Evolutionary conservation across 805 yeast species (phyloP).

Genomic region (Wickerhamomyces kurtzmanii): DNA sequence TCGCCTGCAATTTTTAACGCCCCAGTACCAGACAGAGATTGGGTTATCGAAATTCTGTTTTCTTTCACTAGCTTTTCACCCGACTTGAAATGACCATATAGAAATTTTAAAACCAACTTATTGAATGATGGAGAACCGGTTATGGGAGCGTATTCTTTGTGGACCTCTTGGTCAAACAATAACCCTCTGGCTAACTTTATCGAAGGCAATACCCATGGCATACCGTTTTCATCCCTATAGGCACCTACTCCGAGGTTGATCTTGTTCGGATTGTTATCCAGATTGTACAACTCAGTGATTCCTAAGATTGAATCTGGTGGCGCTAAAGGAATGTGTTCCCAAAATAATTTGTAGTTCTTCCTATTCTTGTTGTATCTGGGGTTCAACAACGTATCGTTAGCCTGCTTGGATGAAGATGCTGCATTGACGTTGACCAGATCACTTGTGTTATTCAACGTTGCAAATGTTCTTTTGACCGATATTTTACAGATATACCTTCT

Average conservation of each 20-base stretch:
- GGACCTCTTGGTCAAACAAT: slow-evolving; percentile 37
- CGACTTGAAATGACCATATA: slow-evolving; percentile 56
- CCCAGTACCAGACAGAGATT: slow-evolving; percentile 93
- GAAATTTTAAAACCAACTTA: slow-evolving; percentile 53
- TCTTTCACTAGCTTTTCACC: slow-evolving; percentile 48
- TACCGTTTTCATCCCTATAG: slow-evolving; percentile 82
- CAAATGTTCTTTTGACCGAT: too few species aligned
- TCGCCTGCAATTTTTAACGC: slow-evolving; percentile 81
- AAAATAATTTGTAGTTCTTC: too few species aligned
- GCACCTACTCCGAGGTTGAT: slow-evolving; percentile 51
- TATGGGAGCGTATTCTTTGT: slow-evolving; percentile 85
- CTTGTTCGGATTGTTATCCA: slow-evolving; percentile 50
- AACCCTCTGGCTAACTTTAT: slow-evolving; percentile 56
- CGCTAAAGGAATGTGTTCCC: slow-evolving; percentile 38
- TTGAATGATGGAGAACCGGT: slow-evolving; percentile 68
- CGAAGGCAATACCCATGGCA: slow-evolving; percentile 81
- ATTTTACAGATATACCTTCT: too few species aligned
- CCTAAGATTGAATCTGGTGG: slow-evolving; percentile 88
- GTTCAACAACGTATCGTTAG: too few species aligned
- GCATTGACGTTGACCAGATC: too few species aligned
- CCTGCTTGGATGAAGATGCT: too few species aligned
- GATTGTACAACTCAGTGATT: slow-evolving; percentile 61
- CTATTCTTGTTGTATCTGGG: too few species aligned
- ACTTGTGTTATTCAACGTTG: too few species aligned
- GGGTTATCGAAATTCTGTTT: slow-evolving; percentile 69